Base-by-base conservation (phyloP, 2,329 filamentous ascomycete genomes). In the Ceratocystis diversiconidia region DNA sequence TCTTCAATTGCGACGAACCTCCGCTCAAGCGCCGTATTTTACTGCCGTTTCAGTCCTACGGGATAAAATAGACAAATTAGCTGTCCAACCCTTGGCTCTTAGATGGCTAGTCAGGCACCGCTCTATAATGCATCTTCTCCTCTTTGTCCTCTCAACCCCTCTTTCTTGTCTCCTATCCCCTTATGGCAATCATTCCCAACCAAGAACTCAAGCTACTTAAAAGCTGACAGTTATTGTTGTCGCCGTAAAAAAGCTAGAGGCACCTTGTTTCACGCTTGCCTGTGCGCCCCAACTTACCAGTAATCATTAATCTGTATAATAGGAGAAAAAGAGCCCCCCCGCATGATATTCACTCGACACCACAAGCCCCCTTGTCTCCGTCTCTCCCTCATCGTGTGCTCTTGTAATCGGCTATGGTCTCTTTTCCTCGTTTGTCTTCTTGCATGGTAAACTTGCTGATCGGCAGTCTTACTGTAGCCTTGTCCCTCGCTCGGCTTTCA, bases 191-290 rank as follows among this genome's bases (percentile, higher is more conserved):
- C 7, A 19, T 32, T 57, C 52, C 22, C 22, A 57, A 32, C 22
- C 5, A 8, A 50, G 44, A 48, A 19, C 44, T 19, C n/a, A 15
- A 19, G 17, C 17, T 15, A 50, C 46, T 52, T n/a, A 8, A n/a
- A n/a, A 8, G 15, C 52, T 32, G 52, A 36, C 25, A n/a, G 12
- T 30, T 30, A 32, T 36, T 30, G 12, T n/a, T 59, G 52, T 59
- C 25, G 30, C n/a, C 12, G 32, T 30, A 7, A 36, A 59, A 22
- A 25, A 15, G 46, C 32, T 25, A 57, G 5, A 28, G 52, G 17
- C 52, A 59, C 25, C 52, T 59, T 59, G 52, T 59, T 59, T 59
- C 52, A 59, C 17, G 12, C 52, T 32, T 30, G 32, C 32, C 52
- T 59, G 52, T 32, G 52, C 52, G 32, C 32, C 10, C 28, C 52